Evolutionary conservation across 2,329 filamentous ascomycete genomes (phyloP), one percentile per base, ranked within the genome.

Genomic region (Arthrobotrys conoides): DNA sequence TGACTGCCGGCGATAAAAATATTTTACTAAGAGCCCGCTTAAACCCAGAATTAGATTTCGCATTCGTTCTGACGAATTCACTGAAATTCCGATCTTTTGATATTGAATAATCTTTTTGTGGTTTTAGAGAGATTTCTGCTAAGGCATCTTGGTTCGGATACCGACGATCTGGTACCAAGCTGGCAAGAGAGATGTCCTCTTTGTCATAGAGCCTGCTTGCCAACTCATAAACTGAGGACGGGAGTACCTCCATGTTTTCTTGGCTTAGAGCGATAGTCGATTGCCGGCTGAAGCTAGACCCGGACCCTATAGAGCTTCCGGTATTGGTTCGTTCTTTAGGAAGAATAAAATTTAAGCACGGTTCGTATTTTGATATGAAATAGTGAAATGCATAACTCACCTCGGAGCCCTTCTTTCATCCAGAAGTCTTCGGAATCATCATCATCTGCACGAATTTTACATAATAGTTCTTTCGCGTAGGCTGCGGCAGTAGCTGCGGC

Each of bases 81-180:
- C 72, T 70, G 48, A 76, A 76, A 30, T 76, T 70, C 27, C 57
- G 64, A 27, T 76, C 72, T 14, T 44, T n/a, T 5, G 57, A n/a
- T 27, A 76, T 16, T 5, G 72, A 76, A 38, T 48, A 76, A 24
- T 76, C 72, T 22, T 20, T 48, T 10, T 48, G 61, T 33, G 70
- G 59, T 22, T 65, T 49, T 27, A 76, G n/a, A 6, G 24, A 14
- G 18, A 68, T 22, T 8, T 22, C 30, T 30, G 16, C 18, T 4
- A 76, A 24, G 12, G 72, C 66, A 16, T 76, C 72, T 36, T 76
- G 65, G 16, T 76, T 61, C 0, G 72, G 72, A 22, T 76, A 69
- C 16, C 72, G 66, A 24, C 65, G 44, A 38, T 76, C 72, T 16
- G 72, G 55, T 20, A 76, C 33, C 5, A 76, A 18, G 30, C 72